Conservation (phyloP, 2,329 filamentous ascomycete genomes). For the Pezicula radicicola region DNA sequence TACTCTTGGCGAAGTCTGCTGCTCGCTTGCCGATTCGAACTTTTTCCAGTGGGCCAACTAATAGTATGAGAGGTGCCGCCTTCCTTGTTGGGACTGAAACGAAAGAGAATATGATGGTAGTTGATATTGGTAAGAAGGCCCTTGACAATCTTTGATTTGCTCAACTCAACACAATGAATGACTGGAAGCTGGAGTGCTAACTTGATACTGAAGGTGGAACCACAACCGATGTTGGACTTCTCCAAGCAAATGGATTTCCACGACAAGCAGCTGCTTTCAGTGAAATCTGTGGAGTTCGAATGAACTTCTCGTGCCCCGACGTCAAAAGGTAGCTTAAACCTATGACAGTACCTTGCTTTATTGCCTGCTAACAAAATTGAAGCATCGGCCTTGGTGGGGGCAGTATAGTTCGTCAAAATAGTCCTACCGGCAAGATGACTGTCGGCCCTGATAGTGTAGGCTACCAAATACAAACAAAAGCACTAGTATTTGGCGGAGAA, state of each 20-base stretch:
- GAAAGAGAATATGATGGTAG: slow-evolving; percentile 37
- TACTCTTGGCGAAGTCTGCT: slow-evolving; percentile 48
- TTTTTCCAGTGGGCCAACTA: slow-evolving; percentile 59
- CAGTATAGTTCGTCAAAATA: slow-evolving; percentile 31
- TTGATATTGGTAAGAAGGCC: slow-evolving; percentile 44
- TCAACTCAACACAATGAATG: too few species aligned
- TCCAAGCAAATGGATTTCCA: slow-evolving; percentile 54
- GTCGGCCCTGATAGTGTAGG: slow-evolving; percentile 57
- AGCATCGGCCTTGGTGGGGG: slow-evolving; percentile 55
- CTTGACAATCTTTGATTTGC: too few species aligned
- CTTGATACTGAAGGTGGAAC: slow-evolving; percentile 35
- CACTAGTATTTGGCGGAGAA: slow-evolving; percentile 48
- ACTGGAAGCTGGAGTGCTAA: neutral
- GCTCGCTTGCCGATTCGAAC: slow-evolving; percentile 55
- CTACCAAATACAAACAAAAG: slow-evolving; percentile 42
- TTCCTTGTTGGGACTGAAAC: slow-evolving; percentile 44
- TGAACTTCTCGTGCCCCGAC: slow-evolving; percentile 53
- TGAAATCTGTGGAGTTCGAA: slow-evolving; percentile 52
- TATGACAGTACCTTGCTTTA: neutral
- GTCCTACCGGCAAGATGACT: slow-evolving; percentile 42
- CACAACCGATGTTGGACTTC: slow-evolving; percentile 53
- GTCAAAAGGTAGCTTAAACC: slow-evolving; percentile 29
- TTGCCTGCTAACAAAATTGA: neutral
- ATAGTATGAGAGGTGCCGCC: slow-evolving; percentile 59
- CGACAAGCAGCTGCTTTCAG: slow-evolving; percentile 54